Base-by-base conservation (phyloP, 257 asterid genomes). In the Fraxinus excelsior region DNA sequence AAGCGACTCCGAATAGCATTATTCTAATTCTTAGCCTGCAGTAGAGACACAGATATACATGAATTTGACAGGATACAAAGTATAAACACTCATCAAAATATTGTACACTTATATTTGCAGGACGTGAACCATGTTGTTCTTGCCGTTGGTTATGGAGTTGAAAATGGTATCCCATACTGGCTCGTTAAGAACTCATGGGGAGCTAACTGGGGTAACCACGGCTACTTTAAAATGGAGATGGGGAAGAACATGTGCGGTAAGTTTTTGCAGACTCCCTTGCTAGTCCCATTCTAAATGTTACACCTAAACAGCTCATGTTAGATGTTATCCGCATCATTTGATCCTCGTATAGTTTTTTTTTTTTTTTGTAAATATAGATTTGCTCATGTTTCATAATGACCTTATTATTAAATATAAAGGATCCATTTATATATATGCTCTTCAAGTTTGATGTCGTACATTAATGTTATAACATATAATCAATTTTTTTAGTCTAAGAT, bases 121-220 rank as follows among this genome's bases (percentile, higher is more conserved):
- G 97, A 93, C 62, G 98, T 96, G 74, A 96, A 96, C 90, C 99
- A 96, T 72, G 99, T 96, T 26, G 99, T 96, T 35, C 40, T 35
- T 35, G 97, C 98, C 71, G 98, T 96, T 85, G 99, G 98, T 35
- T 93, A 90, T 29, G 97, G 98, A 73, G 88, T 93, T 42, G 99
- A 93, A 86, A 80, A 89, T 56, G 96, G 95, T 1, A 74, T 85
- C 40, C 96, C 97, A 0, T 93, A 93, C 62, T 93, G 98, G 98
- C 94, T 96, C 76, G 89, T 96, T 72, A 96, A 96, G 85, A 93
- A 96, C 81, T 96, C 99, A 7, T 93, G 99, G 99, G 99, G 98
- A 85, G 89, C 87, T 69, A 87, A 86, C 66, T 93, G 98, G 98
- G 99, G 98, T 58, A 97, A 88, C 83, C 25, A 88, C 1, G 98